Base-by-base conservation (phyloP, 257 asterid species). In the Pogostemon cablin region DNA sequence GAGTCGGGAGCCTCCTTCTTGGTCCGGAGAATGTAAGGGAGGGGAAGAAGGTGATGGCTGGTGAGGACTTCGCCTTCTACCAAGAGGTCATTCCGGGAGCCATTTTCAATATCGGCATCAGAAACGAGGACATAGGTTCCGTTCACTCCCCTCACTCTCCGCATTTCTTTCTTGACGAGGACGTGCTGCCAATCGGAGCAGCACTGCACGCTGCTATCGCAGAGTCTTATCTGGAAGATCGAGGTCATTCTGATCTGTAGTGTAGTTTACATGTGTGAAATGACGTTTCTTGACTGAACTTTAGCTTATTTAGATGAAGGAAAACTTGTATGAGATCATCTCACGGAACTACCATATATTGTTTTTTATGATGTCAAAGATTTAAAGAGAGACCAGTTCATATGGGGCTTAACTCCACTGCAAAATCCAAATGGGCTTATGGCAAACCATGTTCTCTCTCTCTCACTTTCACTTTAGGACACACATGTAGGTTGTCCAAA, bases 31-130 rank as follows among this genome's bases (percentile, higher is more conserved):
- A 86, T 37, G 83, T 89, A 9, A 78, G 67, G 68, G 71, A 68
- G 62, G 84, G 74, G 4, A 73, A 53, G 20, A 88, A 84, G 81
- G 86, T 83, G 4, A 79, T 89, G 93, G 96, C 96, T 0, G 93
- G 98, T 10, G 96, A 91, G 75, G 95, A 91, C 75, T 91, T 91
- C 10, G 92, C 93, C 25, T 91, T 87, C 81, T 89, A 89, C 72
- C 93, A 89, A 69, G 72, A 89, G 68, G 66, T 83, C 67, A 91
- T 91, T 59, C 96, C 98, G 0, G 93, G 98, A 47, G 88, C 61
- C 34, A 85, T 89, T 75, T 86, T 81, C 67, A 60, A 55, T 50
- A 84, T 89, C 0, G 93, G 96, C 49, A 86, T 89, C 64, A 72
- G 89, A 59, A 89, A 89, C 55, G 93, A 87, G 83, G 78, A 55